phyloP scores from a whole-genome alignment of 768 basidiomycete species.

The Strobilomyces dryophilus region DNA sequence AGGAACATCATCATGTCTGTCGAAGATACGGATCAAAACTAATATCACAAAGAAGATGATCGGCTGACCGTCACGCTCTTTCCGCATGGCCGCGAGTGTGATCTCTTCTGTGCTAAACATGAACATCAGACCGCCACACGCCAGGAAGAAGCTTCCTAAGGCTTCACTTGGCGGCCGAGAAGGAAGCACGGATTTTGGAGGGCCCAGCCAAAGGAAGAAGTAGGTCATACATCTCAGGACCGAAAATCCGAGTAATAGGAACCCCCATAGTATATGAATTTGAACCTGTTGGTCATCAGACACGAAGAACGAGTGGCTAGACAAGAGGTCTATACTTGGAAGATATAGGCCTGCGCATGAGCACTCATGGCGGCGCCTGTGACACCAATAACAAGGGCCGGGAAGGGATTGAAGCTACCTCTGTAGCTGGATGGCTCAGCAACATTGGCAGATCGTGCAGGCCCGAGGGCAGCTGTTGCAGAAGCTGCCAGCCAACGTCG shows the following conservation, averaged over 20 bases:
- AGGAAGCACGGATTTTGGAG: conserved; percentile 80
- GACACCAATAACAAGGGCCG: conserved; percentile 89
- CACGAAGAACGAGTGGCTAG: not conserved
- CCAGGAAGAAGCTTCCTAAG: conserved; percentile 79
- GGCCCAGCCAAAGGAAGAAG: conserved; percentile 89
- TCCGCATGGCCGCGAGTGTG: conserved; percentile 86
- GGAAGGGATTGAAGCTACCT: conserved; percentile 86
- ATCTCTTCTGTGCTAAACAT: conserved; percentile 89
- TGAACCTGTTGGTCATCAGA: conserved; percentile 52
- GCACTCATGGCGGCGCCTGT: conserved; percentile 94
- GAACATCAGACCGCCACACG: conserved; percentile 86
- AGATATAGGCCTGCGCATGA: conserved; percentile 87
- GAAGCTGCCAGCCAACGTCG: conserved; percentile 71
- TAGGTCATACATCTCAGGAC: conserved; percentile 85
- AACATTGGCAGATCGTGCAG: conserved; percentile 30
- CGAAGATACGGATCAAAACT: conserved; percentile 2
- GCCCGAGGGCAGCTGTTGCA: conserved; percentile 36
- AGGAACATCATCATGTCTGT: conserved; percentile 88
- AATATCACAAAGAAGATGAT: not conserved
- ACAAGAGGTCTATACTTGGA: conserved; percentile 50
- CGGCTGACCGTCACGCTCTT: conserved; percentile 72
- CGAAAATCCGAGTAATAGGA: conserved; percentile 73
- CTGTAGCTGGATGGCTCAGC: conserved; percentile 70
- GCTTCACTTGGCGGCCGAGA: conserved; percentile 93
- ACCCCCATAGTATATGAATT: conserved; percentile 90